Conservation (phyloP, 495 filamentous ascomycete species). For the Podospora pseudoanserina region DNA sequence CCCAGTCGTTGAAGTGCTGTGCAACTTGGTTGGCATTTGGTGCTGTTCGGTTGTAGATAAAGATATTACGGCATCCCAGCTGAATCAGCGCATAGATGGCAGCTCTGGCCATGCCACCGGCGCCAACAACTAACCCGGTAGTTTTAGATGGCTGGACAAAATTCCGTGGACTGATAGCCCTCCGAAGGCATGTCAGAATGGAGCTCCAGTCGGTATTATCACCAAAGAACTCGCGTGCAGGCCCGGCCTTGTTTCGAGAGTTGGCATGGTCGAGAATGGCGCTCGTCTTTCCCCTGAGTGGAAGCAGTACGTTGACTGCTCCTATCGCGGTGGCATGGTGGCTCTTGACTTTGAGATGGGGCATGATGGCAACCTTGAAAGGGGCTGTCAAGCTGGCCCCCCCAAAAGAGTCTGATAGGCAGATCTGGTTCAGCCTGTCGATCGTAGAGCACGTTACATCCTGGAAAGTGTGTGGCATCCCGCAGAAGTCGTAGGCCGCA, state of each 20-base stretch:
- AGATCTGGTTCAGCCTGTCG: constrained; percentile 59
- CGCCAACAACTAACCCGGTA: constrained; percentile 70
- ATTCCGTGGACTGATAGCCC: constrained; percentile 76
- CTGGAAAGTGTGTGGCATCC: constrained; percentile 69
- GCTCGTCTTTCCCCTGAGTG: constrained; percentile 57
- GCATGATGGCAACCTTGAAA: constrained; percentile 70
- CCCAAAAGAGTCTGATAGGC: constrained; percentile 63
- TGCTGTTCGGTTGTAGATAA: constrained; percentile 69
- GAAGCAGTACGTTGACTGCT: constrained; percentile 78
- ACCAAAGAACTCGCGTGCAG: constrained; percentile 66
- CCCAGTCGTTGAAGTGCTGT: constrained; percentile 62
- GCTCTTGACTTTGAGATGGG: constrained; percentile 63
- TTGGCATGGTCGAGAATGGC: constrained; percentile 63
- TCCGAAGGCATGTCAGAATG: constrained; percentile 61
- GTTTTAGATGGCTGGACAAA: constrained; percentile 64
- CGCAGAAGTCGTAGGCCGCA: constrained; percentile 66
- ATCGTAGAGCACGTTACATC: constrained; percentile 61
- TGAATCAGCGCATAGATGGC: constrained; percentile 77
- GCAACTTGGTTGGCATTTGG: constrained; percentile 63
- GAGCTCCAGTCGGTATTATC: constrained; percentile 86
- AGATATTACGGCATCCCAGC: constrained; percentile 74
- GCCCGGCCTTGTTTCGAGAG: constrained; percentile 62
- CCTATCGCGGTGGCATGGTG: constrained; percentile 76
- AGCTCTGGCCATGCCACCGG: constrained; percentile 77
- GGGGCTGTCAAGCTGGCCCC: constrained; percentile 71